A percentile compares a stretch with the other conserved stretches of the same genome.
phyloP scores from a whole-genome alignment of 306 rosid genomes.

The Argentina anserina region DNA sequence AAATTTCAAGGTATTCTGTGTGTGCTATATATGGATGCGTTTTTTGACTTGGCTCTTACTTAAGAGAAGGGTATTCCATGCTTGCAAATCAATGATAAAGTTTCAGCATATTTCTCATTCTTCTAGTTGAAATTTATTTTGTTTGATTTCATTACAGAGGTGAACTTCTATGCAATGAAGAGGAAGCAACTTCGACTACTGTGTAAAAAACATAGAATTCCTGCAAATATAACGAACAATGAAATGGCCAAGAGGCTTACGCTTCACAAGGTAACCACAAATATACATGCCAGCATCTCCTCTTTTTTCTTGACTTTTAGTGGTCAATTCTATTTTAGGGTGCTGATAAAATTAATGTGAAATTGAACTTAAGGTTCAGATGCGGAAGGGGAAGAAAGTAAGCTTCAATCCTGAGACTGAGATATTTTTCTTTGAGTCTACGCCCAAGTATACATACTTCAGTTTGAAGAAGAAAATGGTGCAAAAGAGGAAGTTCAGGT shows the following conservation, averaged over 20 bases:
- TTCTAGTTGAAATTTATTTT: background rate
- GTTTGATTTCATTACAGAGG: background rate
- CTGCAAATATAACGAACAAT: slow-evolving; percentile 38
- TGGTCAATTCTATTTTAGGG: background rate
- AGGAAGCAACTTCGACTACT: slow-evolving; percentile 42
- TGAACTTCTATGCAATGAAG: slow-evolving; percentile 42
- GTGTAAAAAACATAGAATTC: slow-evolving; percentile 46
- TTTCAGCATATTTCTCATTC: too few relatives aligned
- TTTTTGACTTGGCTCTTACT: background rate
- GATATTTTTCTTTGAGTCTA: slow-evolving; percentile 16
- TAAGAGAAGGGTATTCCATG: background rate
- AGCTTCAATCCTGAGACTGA: slow-evolving; percentile 32
- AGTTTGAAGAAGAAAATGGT: background rate
- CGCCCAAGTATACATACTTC: slow-evolving; percentile 13
- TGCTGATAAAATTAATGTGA: slow-evolving; percentile 9
- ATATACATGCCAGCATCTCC: background rate
- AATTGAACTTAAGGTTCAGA: slow-evolving; percentile 2
- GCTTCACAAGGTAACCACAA: slow-evolving; percentile 30
- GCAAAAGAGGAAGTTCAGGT: slow-evolving; percentile 6
- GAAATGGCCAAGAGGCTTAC: slow-evolving; percentile 43
- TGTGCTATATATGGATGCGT: background rate
- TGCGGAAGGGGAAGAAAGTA: slow-evolving; percentile 19
- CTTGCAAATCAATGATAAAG: background rate
- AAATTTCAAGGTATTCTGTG: background rate
- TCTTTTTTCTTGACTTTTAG: background rate